These are phyloP conservation scores for Pyrus bretschneideri DNA, from an alignment of 306 rosid genomes.

Conservation along the genomic window DNA sequence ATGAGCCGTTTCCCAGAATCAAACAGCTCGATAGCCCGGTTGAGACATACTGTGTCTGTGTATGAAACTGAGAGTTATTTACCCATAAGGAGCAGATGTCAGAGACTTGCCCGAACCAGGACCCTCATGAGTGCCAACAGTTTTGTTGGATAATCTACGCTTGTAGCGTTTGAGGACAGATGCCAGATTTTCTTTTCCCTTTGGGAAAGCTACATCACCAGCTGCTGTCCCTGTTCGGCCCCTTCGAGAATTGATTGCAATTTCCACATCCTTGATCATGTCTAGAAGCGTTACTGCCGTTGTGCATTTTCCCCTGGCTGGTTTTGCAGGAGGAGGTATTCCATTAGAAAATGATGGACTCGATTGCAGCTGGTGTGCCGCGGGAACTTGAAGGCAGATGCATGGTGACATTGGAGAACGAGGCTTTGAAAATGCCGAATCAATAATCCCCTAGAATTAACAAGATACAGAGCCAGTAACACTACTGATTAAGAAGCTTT, in stretches of 20 bases:
- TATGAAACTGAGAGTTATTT: constrained; percentile 12
- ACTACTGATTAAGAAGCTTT: not conserved
- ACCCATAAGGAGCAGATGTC: constrained; percentile 39
- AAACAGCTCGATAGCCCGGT: constrained; percentile 20
- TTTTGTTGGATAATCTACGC: constrained; percentile 65
- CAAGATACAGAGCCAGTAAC: constrained; percentile 1
- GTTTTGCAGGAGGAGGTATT: constrained; percentile 75
- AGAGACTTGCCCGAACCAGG: constrained; percentile 43
- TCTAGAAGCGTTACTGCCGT: constrained; percentile 54
- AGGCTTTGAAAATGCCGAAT: constrained; percentile 74
- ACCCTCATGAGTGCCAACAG: constrained; percentile 39
- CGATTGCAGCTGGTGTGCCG: constrained; percentile 46
- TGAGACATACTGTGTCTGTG: not conserved
- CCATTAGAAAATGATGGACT: constrained; percentile 70
- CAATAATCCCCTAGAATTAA: constrained; percentile 58
- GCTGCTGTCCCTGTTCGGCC: constrained; percentile 94
- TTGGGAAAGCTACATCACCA: constrained; percentile 92
- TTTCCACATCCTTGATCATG: constrained; percentile 78
- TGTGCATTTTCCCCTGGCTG: constrained; percentile 77
- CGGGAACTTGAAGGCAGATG: constrained; percentile 82
- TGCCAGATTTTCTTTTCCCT: constrained; percentile 80
- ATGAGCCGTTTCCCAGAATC: constrained; percentile 36
- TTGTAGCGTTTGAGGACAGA: constrained; percentile 94
- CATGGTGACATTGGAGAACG: constrained; percentile 65
- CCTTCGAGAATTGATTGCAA: constrained; percentile 61